phyloP scores from a whole-genome alignment of 441 rosid genomes.

The Gossypium davidsonii region DNA sequence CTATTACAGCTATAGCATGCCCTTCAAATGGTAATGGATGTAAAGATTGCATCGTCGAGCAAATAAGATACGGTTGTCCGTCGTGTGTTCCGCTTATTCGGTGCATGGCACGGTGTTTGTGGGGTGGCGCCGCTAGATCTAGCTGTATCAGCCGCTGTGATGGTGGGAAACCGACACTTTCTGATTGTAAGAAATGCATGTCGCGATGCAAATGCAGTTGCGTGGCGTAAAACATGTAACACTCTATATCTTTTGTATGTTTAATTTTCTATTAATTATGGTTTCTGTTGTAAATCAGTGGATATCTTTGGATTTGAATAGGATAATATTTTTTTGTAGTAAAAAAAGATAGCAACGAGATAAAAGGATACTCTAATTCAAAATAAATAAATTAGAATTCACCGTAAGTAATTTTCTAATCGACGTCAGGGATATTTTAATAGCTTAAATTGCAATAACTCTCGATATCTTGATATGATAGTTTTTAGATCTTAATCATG shows the following conservation, averaged over 20 bases:
- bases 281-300: neutral
- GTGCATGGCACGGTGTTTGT: constrained; percentile 81
- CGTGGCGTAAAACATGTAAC: constrained; percentile 10
- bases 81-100: constrained; percentile 49
- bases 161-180: constrained; percentile 40
- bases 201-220: constrained; percentile 69
- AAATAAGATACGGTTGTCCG: constrained; percentile 54
- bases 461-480: too few relatives aligned
- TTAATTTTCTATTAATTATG: neutral
- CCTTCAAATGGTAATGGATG: constrained; percentile 31
- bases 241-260: neutral
- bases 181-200: constrained; percentile 68
- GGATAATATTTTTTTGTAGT: too few relatives aligned
- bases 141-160: constrained; percentile 49
- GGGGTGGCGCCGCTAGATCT: constrained; percentile 48
- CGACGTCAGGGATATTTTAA: accelerated
- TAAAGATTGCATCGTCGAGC: constrained; percentile 45
- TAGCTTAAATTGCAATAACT: too few relatives aligned
- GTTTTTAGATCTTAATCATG: too few relatives aligned
- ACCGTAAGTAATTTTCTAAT: too few relatives aligned
- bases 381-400: too few relatives aligned
- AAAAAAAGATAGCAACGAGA: too few relatives aligned
- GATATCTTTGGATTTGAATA: too few relatives aligned
- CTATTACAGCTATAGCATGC: constrained; percentile 19
- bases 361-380: too few relatives aligned